Base-by-base conservation (phyloP, 768 basidiomycete genomes). In the Kwoniella pini region DNA sequence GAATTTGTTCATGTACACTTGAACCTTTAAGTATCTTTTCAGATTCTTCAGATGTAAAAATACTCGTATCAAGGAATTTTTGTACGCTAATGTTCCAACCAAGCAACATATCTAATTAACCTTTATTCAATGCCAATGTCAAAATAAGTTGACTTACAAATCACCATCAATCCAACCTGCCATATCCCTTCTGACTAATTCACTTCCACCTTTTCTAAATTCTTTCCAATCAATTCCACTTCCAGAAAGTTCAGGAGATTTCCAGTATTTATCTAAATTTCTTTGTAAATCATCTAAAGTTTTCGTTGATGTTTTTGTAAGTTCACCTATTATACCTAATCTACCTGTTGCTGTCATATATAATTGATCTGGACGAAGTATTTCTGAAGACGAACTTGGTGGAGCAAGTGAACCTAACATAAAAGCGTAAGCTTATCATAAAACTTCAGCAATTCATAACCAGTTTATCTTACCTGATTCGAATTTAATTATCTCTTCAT, bases 131-230 rank as follows among this genome's bases (percentile, higher is more conserved):
- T n/a, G n/a, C n/a, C n/a, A n/a, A n/a, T n/a, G n/a, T n/a, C n/a
- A n/a, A n/a, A n/a, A n/a, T 10, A 44, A 44, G 43, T 9, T n/a
- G 11, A 67, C 75, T 71, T 48, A 77, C 75, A 74, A 78, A 50
- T 76, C 75, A 13, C 77, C 77, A 59, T 78, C 77, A 38, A 78
- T 65, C 56, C 76, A 78, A 1, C 77, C 77, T 1, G 67, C 68
- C 5, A 70, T 75, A 3, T 70, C 68, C 10, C 62, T 51, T 57
- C 64, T 59, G 54, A 64, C 54, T n/a, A 72, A 45, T 52, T 72
- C 63, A 21, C 49, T 66, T 5, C 71, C 65, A 10, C 64, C 67
- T 33, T 53, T 31, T 51, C 70, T 51, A 60, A 60, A 72, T 2
- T 50, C 48, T 44, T 54, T 68, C 73, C 71, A 75, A 11, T 46